Evolutionary conservation across 352 stramenopile species (phyloP).

Genomic region (Pythium biforme): DNA sequence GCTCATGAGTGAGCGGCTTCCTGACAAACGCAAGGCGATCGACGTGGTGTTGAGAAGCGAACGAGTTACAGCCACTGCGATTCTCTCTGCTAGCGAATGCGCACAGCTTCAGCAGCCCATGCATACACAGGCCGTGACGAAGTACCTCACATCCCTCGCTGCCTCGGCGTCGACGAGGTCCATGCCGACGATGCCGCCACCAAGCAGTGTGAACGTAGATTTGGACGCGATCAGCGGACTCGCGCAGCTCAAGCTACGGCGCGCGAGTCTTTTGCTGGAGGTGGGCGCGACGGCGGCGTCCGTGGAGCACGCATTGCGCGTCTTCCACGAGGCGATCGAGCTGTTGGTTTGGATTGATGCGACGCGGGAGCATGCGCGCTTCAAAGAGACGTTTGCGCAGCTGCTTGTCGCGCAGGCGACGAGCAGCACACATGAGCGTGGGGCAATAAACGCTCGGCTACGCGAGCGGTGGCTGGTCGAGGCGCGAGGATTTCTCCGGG

Average conservation of each 20-base stretch:
- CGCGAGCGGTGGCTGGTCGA: constrained; percentile 6
- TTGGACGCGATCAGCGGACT: constrained; percentile 18
- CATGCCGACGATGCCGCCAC: background rate
- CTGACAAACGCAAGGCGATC: constrained; percentile 7
- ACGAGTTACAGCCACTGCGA: constrained; percentile 2
- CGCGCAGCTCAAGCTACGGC: constrained; percentile 18
- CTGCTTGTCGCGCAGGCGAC: background rate
- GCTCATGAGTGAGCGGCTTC: background rate
- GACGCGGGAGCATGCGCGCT: background rate
- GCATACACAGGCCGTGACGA: constrained; percentile 16
- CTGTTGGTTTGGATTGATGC: constrained; percentile 9
- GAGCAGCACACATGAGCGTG: background rate
- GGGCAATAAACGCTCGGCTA: background rate
- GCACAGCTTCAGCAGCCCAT: constrained; percentile 16
- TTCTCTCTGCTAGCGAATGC: constrained; percentile 7
- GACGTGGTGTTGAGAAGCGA: constrained; percentile 12
- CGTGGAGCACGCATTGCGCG: constrained; percentile 5
- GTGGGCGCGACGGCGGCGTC: background rate
- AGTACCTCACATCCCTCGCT: constrained; percentile 23
- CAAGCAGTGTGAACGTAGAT: constrained; percentile 5
- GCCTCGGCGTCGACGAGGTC: background rate
- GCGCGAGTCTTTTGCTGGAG: constrained; percentile 10
- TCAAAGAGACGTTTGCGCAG: constrained; percentile 4
- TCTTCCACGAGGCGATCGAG: constrained; percentile 17
- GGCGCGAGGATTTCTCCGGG: background rate